Evolutionary conservation across 345 rosid genomes (phyloP), one percentile per base, ranked within the genome.

Genomic region (Cardamine resedifolia): DNA sequence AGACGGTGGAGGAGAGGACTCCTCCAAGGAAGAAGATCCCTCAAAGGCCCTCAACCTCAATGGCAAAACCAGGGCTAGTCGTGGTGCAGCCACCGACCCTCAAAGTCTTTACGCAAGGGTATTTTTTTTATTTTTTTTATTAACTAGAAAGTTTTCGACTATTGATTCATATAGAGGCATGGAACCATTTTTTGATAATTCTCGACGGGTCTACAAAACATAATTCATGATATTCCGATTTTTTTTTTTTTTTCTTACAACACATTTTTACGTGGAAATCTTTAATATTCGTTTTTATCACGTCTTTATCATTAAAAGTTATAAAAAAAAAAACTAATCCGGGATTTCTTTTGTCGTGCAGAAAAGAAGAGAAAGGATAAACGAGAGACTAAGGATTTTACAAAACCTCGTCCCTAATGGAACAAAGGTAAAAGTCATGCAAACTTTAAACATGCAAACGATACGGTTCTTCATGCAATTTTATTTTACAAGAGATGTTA

Each of bases 81-180:
- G 90, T 27, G 96, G 94, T 10, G 83, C 92, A 1, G 97, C 94
- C 27, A 86, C 94, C 3, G 96, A 91, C 74, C 96, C 96, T 15
- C 98, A 92, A 75, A 86, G 90, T 78, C 89, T 92, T 18, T 92
- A 89, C 74, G 98, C 96, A 27, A 86, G 98, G 83, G 98, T 91
- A 80, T 36, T 1, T 31, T 4, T 56, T n/a, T n/a, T n/a, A n/a
- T n/a, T 3, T 15, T 45, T 16, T 14, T 21, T 23, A 21, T 27
- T 4, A 28, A 55, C 38, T 28, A 52, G 18, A 51, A 24, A 52
- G 19, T 6, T 21, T 51, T 52, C 30, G 33, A 24, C 33, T 6
- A 0, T 39, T 39, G 45, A 4, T 39, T 39, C 4, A 12, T 39
- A n/a, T n/a, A n/a, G n/a, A 39, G n/a, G n/a, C 4, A 4, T 12